Conservation (phyloP, 1,284 basidiomycete species). For the Cryptococcus sp. region DNA sequence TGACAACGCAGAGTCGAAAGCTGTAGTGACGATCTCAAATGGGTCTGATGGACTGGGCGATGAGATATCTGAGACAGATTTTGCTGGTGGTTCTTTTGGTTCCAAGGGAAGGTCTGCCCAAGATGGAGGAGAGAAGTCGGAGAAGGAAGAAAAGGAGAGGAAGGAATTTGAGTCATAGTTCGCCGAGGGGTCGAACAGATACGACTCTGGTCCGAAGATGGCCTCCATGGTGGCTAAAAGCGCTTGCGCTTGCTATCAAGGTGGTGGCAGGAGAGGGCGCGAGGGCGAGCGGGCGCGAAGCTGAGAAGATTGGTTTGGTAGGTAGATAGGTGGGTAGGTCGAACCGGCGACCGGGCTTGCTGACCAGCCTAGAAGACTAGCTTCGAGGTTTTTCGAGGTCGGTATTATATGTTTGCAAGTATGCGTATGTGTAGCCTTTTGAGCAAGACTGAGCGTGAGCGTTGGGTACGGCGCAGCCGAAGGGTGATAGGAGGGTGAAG, state of each 20-base stretch:
- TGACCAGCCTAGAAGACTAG: conserved; percentile 21
- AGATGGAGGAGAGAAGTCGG: conserved; percentile 27
- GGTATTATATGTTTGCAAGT: conserved; percentile 1
- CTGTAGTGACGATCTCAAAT: conserved; percentile 21
- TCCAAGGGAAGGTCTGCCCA: conserved; percentile 18
- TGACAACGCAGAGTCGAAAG: conserved; percentile 23
- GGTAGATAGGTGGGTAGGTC: conserved; percentile 7
- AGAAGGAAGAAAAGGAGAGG: conserved; percentile 44
- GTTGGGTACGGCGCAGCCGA: too few species aligned
- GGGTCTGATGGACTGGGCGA: conserved; percentile 28
- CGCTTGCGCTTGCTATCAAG: conserved; percentile 12
- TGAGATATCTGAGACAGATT: conserved; percentile 21
- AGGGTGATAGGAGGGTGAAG: conserved; percentile 5
- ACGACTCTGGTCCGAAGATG: conserved; percentile 35
- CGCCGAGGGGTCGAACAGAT: conserved; percentile 34
- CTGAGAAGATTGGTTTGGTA: too few species aligned
- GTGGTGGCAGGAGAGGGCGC: conserved; percentile 6
- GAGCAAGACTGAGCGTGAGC: conserved; percentile 19
- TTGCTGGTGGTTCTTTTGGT: conserved; percentile 9
- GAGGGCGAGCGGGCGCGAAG: conserved; percentile 2
- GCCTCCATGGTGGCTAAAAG: conserved; percentile 29
- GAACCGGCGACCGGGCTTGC: conserved; percentile 27
- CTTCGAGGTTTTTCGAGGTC: conserved; percentile 7
- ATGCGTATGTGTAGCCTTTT: conserved; percentile 9
- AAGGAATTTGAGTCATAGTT: conserved; percentile 28